Percentiles rank a stretch among this genome's conserved stretches.
phyloP scores from a whole-genome alignment of 2,329 filamentous ascomycete species.

The Epicoccum sorghinum region DNA sequence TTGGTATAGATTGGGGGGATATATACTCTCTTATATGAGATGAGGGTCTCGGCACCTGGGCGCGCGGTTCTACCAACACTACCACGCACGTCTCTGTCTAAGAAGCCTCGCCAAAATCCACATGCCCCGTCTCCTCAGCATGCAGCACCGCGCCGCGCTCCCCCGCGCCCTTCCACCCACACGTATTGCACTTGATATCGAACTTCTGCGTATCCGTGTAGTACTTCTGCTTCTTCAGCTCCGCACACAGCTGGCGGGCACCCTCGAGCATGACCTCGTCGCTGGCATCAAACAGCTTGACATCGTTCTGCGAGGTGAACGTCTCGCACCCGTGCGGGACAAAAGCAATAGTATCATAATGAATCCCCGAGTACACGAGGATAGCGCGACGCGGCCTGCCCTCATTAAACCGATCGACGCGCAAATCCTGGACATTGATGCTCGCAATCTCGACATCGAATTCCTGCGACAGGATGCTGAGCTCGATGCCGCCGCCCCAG shows the following conservation, averaged over 20 bases:
- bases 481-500: constrained; percentile 92
- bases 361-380: constrained; percentile 88
- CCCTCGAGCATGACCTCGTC: constrained; percentile 64
- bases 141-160: constrained; percentile 68
- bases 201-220: constrained; percentile 88
- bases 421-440: constrained; percentile 75
- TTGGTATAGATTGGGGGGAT: too few species aligned
- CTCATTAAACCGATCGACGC: constrained; percentile 80
- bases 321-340: constrained; percentile 63
- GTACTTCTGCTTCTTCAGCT: constrained; percentile 76
- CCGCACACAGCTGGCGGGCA: constrained; percentile 59
- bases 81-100: neutral
- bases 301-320: constrained; percentile 75
- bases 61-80: too few species aligned
- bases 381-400: constrained; percentile 70
- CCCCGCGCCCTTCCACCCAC: constrained; percentile 71
- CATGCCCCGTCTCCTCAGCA: constrained; percentile 61
- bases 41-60: too few species aligned
- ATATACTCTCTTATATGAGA: too few species aligned
- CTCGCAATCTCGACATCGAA: constrained; percentile 87
- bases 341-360: constrained; percentile 89
- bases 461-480: constrained; percentile 81
- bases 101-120: constrained; percentile 41
- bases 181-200: constrained; percentile 76
- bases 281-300: constrained; percentile 71